Percentiles rank a stretch among this genome's conserved stretches.
phyloP scores from a whole-genome alignment of 331 rosid species.

The Pyrus hybrid region DNA sequence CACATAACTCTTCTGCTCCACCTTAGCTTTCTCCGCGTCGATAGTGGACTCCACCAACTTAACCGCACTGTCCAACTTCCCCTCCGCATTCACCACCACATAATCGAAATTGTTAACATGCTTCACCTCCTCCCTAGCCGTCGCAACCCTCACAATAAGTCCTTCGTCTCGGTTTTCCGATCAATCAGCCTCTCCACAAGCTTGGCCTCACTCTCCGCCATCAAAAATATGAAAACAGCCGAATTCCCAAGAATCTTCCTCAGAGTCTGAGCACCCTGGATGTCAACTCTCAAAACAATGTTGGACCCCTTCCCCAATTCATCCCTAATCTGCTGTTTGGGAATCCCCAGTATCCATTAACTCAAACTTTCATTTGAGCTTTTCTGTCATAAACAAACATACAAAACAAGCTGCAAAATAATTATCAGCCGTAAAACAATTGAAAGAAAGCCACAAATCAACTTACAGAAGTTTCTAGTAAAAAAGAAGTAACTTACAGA shows the following conservation, averaged over 20 bases:
- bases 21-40: constrained; percentile 91
- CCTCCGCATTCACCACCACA: constrained; percentile 76
- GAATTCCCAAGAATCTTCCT: constrained; percentile 57
- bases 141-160: constrained; percentile 67
- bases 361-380: too few relatives aligned
- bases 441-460: too few relatives aligned
- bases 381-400: too few relatives aligned
- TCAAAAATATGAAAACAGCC: constrained; percentile 64
- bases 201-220: constrained; percentile 73
- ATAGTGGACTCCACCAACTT: constrained; percentile 59
- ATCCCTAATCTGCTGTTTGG: constrained; percentile 77
- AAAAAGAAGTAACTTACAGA: background rate
- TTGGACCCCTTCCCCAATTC: constrained; percentile 63
- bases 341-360: constrained; percentile 38
- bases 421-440: too few relatives aligned
- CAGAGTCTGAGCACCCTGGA: constrained; percentile 83
- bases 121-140: constrained; percentile 87
- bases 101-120: constrained; percentile 68
- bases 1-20: constrained; percentile 44
- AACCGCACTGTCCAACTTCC: constrained; percentile 74
- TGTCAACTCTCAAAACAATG: constrained; percentile 74
- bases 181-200: too few relatives aligned
- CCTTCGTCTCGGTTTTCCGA: too few relatives aligned
- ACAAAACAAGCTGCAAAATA: too few relatives aligned
- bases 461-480: too few relatives aligned